Evolutionary conservation across 2,329 filamentous ascomycete genomes (phyloP).

Genomic region (Ramularia endophylla): DNA sequence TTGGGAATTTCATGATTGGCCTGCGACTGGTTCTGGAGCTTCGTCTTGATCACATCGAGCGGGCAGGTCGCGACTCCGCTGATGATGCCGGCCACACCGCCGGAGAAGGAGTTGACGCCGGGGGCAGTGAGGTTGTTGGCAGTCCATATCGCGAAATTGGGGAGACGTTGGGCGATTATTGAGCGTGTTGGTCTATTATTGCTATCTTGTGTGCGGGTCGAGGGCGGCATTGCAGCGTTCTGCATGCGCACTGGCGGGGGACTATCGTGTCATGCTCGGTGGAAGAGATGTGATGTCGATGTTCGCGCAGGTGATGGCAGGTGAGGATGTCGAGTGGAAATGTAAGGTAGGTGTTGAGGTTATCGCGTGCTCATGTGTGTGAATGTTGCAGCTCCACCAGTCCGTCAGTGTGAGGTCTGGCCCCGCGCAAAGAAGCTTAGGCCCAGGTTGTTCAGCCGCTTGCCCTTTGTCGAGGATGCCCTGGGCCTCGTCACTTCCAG

Average conservation of each 20-base stretch:
- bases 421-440: no score
- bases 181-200: slow-evolving; percentile 8
- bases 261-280: slow-evolving; percentile 30
- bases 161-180: slow-evolving; percentile 15
- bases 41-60: slow-evolving; percentile 98
- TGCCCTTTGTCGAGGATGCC: no score
- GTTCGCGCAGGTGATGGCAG: slow-evolving; percentile 4
- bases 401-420: no score
- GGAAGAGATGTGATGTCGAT: slow-evolving; percentile 3
- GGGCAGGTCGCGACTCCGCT: slow-evolving; percentile 94
- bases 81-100: slow-evolving; percentile 83
- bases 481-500: neutral
- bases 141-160: slow-evolving; percentile 35
- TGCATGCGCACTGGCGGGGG: slow-evolving; percentile 24
- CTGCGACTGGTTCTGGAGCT: slow-evolving; percentile 72
- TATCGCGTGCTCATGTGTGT: neutral
- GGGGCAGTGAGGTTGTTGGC: slow-evolving; percentile 45
- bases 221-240: slow-evolving; percentile 25
- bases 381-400: no score
- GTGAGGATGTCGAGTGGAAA: no score
- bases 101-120: slow-evolving; percentile 73
- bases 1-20: neutral
- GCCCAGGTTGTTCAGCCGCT: no score
- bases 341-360: neutral
- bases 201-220: slow-evolving; percentile 12